Conservation (phyloP, 352 stramenopile genomes). For the Phytophthora niederhauseri region DNA sequence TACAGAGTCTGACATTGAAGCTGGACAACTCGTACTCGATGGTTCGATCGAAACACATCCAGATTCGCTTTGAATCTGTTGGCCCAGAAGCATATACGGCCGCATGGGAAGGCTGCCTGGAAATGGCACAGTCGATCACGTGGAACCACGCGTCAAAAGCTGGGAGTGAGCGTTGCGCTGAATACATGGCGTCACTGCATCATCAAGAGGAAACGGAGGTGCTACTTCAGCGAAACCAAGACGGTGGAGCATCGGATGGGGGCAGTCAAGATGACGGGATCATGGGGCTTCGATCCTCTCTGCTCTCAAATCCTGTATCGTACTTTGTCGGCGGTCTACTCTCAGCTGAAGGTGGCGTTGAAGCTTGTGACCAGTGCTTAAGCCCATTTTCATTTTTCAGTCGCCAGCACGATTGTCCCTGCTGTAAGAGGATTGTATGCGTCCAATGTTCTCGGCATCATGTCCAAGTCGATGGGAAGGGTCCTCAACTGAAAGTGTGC, state of each 20-base stretch:
- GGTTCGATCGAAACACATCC: conserved; percentile 64
- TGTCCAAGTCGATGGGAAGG: conserved; percentile 47
- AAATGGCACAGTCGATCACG: conserved; percentile 74
- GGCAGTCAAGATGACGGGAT: conserved; percentile 38
- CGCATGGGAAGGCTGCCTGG: conserved; percentile 65
- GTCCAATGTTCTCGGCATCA: conserved; percentile 66
- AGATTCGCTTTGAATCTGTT: conserved; percentile 40
- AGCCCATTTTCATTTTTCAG: conserved; percentile 78
- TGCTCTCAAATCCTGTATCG: conserved; percentile 72
- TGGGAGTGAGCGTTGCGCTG: conserved; percentile 45
- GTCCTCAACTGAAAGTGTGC: conserved; percentile 58
- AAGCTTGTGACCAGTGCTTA: conserved; percentile 60
- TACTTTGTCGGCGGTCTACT: conserved; percentile 67
- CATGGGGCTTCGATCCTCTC: conserved; percentile 53
- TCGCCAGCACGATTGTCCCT: conserved; percentile 56
- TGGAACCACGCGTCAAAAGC: conserved; percentile 63
- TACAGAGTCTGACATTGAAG: conserved; percentile 32
- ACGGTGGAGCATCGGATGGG: conserved; percentile 13
- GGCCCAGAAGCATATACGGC: conserved; percentile 35
- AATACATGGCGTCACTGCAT: conserved; percentile 51
- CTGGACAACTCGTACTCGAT: conserved; percentile 79
- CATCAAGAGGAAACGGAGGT: conserved; percentile 54
- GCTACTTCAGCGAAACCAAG: conserved; percentile 45
- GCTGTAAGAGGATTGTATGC: conserved; percentile 60
- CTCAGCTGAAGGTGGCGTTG: conserved; percentile 39